These are phyloP conservation scores for Blastocystis hominis DNA, from an alignment of 352 stramenopile species.

Conservation along the genomic window DNA sequence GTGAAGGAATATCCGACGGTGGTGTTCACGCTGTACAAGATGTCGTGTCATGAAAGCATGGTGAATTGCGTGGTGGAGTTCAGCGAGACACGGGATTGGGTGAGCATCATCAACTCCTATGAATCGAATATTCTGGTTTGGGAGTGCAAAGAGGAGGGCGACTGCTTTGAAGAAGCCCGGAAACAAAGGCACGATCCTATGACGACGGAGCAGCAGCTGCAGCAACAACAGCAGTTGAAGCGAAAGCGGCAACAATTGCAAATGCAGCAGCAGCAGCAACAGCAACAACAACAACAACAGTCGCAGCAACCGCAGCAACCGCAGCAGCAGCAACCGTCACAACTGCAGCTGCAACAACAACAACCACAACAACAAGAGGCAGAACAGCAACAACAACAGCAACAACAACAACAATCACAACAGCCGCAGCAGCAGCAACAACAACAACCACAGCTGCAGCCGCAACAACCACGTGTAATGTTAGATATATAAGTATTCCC, in stretches of 20 bases:
- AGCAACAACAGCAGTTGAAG: background rate
- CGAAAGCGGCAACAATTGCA: background rate
- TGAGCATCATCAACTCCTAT: constrained; percentile 49
- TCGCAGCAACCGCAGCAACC: no score
- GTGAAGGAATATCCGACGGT: constrained; percentile 23
- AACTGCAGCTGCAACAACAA: no score
- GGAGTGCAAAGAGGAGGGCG: constrained; percentile 27
- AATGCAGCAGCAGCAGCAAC: background rate
- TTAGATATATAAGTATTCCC: background rate
- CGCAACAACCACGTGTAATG: background rate
- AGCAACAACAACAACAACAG: background rate
- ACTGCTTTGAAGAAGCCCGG: background rate
- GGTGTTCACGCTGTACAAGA: constrained; percentile 25
- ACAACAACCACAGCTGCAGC: no score
- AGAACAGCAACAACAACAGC: no score
- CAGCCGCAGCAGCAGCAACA: no score
- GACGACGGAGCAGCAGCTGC: background rate
- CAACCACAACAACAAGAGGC: no score
- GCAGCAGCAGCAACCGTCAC: background rate
- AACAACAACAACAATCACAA: no score
- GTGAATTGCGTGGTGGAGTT: constrained; percentile 49
- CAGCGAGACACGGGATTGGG: constrained; percentile 40
- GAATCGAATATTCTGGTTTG: constrained; percentile 31
- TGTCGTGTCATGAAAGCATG: constrained; percentile 5
- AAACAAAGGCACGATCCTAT: background rate